phyloP scores from a whole-genome alignment of 345 rosid species.

The Populus deltoides region DNA sequence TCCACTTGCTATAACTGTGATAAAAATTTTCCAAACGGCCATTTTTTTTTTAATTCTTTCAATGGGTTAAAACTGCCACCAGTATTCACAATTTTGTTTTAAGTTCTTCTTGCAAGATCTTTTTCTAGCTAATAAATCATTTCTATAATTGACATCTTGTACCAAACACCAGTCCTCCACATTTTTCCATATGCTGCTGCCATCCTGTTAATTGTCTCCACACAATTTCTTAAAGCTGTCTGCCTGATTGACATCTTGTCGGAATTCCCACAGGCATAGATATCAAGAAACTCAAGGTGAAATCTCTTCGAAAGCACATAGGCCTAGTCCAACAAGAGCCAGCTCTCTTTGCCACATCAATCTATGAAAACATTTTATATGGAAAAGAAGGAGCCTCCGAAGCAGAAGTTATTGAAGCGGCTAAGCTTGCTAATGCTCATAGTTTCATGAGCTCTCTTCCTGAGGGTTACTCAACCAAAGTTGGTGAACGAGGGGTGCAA shows the following conservation, averaged over 20 bases:
- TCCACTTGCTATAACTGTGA: background rate
- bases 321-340: constrained; percentile 96
- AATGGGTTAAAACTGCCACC: background rate
- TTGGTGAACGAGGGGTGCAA: constrained; percentile 88
- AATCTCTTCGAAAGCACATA: constrained; percentile 68
- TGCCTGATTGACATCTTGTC: background rate
- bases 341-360: constrained; percentile 80
- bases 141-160: background rate
- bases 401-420: constrained; percentile 76
- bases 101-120: background rate
- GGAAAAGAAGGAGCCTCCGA: constrained; percentile 80
- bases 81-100: background rate
- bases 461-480: constrained; percentile 81
- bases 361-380: constrained; percentile 81
- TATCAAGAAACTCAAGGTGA: constrained; percentile 62
- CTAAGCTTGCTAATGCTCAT: constrained; percentile 84
- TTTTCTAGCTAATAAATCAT: background rate
- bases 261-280: constrained; percentile 52
- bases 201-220: background rate
- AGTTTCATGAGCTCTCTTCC: constrained; percentile 79
- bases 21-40: no score
- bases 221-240: background rate
- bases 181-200: no score
- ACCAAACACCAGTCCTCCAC: background rate
- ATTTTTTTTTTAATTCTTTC: no score